Conservation (phyloP, 2,329 filamentous ascomycete genomes). For the Meredithiella fracta region DNA sequence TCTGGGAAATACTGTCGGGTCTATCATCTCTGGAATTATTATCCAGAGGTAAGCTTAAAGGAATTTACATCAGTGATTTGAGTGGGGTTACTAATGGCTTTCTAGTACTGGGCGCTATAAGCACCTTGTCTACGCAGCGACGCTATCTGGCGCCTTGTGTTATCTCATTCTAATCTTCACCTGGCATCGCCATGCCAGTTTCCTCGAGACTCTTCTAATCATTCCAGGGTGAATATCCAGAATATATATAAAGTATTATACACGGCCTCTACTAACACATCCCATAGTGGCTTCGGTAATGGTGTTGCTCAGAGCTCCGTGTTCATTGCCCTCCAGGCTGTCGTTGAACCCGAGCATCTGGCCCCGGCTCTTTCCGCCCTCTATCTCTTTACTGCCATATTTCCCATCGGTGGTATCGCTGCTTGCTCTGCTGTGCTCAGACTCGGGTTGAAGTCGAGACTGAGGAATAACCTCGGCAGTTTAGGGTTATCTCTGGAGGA, state of each 20-base stretch:
- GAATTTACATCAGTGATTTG: too few relatives aligned
- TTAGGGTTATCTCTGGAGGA: constrained; percentile 12
- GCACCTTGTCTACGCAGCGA: constrained; percentile 32
- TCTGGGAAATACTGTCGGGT: constrained; percentile 47
- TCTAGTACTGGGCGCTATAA: constrained; percentile 46
- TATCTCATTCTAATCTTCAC: constrained; percentile 37
- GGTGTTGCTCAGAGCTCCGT: constrained; percentile 26
- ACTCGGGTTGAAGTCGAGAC: constrained; percentile 15
- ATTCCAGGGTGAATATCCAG: constrained; percentile 26
- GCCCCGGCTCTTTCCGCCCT: constrained; percentile 27
- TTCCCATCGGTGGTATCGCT: constrained; percentile 25
- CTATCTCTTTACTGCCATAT: constrained; percentile 24
- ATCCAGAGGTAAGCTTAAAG: constrained; percentile 36
- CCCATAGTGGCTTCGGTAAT: constrained; percentile 22
- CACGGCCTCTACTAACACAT: background rate
- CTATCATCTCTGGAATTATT: constrained; percentile 39
- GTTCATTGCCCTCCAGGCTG: constrained; percentile 28
- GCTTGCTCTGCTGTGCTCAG: constrained; percentile 24
- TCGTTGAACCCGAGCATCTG: constrained; percentile 23
- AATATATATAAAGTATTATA: background rate
- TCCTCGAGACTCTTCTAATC: constrained; percentile 41
- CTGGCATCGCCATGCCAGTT: constrained; percentile 43
- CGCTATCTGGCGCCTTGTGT: constrained; percentile 30
- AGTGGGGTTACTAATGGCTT: too few relatives aligned
- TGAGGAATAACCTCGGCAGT: constrained; percentile 12